Evolutionary conservation across 2,329 filamentous ascomycete species (phyloP).

Genomic region (Talaromyces piceae): DNA sequence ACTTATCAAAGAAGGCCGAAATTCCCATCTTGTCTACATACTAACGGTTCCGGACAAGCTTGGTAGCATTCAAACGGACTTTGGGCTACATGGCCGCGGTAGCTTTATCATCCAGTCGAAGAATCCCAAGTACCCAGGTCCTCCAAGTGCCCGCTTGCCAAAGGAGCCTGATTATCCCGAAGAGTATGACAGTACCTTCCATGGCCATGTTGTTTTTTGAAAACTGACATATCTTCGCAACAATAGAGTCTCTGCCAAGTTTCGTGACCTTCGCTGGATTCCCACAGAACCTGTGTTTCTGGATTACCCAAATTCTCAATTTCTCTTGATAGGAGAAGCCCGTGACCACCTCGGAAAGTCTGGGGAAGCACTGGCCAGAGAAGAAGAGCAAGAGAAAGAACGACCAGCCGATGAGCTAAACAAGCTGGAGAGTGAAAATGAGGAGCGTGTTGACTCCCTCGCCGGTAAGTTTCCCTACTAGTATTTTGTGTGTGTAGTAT

Average conservation of each 20-base stretch:
- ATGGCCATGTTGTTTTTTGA: conserved; percentile 10
- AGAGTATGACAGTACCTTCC: conserved; percentile 43
- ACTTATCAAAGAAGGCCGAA: conserved; percentile 62
- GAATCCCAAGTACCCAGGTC: conserved; percentile 65
- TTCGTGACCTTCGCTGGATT: conserved; percentile 65
- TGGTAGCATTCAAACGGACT: conserved; percentile 64
- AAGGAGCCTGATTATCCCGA: conserved; percentile 63
- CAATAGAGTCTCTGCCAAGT: conserved; percentile 60
- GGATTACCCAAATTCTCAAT: conserved; percentile 66
- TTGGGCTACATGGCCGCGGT: conserved; percentile 64
- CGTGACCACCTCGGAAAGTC: conserved; percentile 28
- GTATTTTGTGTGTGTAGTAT: not conserved
- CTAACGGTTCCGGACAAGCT: conserved; percentile 64
- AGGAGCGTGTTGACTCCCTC: conserved; percentile 56
- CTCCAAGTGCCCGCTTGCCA: conserved; percentile 55
- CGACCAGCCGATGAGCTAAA: conserved; percentile 65
- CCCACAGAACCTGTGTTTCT: conserved; percentile 66
- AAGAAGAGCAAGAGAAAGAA: conserved; percentile 50
- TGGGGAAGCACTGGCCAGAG: conserved; percentile 24
- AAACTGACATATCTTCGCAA: not conserved
- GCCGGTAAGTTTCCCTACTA: conserved; percentile 34
- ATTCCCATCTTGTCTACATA: conserved; percentile 73
- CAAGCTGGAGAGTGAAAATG: conserved; percentile 67
- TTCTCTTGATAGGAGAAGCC: conserved; percentile 65
- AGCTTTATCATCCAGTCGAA: conserved; percentile 74